A percentile compares a stretch with the other conserved stretches of the same genome.
Conservation (phyloP, 441 rosid species). For the Viola pubescens region DNA sequence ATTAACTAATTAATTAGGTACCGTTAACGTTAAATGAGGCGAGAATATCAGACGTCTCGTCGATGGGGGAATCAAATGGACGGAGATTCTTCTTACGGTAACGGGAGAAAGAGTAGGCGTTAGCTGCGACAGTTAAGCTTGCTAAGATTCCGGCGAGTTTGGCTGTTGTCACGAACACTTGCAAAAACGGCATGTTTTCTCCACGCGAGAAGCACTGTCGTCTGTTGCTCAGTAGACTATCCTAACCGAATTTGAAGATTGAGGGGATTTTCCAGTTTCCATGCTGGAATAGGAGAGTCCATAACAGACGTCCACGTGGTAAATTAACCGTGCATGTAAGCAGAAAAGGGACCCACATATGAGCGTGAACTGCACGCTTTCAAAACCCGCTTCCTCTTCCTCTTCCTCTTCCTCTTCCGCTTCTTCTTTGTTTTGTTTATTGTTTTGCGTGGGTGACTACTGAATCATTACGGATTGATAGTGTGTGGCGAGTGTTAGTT, state of each 20-base stretch:
- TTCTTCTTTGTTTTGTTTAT: too few species aligned
- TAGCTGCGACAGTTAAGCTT: constrained; percentile 63
- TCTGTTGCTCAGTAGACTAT: not conserved
- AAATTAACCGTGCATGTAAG: not conserved
- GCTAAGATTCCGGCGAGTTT: constrained; percentile 63
- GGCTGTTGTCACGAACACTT: constrained; percentile 44
- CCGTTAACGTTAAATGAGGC: constrained; percentile 58
- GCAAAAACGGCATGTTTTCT: constrained; percentile 32
- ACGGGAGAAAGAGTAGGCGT: constrained; percentile 65
- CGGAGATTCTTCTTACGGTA: constrained; percentile 48
- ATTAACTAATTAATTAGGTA: not conserved
- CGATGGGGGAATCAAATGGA: constrained; percentile 57
- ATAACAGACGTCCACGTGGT: not conserved
- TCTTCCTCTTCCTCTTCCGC: too few species aligned
- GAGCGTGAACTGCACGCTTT: too few species aligned
- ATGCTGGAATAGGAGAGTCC: not conserved
- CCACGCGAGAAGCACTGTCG: not conserved
- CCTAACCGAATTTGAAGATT: not conserved
- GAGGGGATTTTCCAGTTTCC: not conserved
- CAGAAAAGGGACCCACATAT: not conserved
- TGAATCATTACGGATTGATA: too few species aligned
- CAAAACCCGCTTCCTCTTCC: too few species aligned
- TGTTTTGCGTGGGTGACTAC: too few species aligned
- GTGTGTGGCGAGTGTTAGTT: too few species aligned
- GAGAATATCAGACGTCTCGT: constrained; percentile 64